Percentiles rank a stretch among this genome's conserved stretches.
Evolutionary conservation across 345 rosid genomes (phyloP).

Genomic region (Noccaea caerulescens): DNA sequence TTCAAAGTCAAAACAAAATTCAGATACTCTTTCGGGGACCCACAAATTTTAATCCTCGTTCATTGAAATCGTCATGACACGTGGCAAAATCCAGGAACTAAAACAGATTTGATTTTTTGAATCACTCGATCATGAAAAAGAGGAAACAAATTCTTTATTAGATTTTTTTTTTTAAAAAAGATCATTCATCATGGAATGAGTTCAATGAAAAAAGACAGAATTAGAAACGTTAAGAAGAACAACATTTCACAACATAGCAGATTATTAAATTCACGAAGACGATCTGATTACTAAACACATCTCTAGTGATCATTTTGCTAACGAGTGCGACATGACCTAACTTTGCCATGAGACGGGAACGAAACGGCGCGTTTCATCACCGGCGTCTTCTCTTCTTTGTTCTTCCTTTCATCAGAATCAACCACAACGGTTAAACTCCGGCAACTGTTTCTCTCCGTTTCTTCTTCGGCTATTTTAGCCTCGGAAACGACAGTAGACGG

Average conservation of each 20-base stretch:
- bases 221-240: neutral
- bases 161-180: neutral
- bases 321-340: constrained; percentile 36
- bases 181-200: neutral
- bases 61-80: neutral
- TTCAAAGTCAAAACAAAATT: no score
- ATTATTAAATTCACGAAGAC: constrained; percentile 4
- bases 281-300: constrained; percentile 2
- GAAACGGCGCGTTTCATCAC: constrained; percentile 35
- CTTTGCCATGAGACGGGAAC: constrained; percentile 33
- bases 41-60: neutral
- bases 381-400: neutral
- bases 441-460: constrained; percentile 20
- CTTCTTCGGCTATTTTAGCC: constrained; percentile 5
- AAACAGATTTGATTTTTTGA: neutral
- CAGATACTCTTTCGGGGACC: neutral
- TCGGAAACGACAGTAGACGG: neutral
- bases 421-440: constrained; percentile 33
- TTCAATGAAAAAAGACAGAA: neutral
- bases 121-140: no score
- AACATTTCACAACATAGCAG: neutral
- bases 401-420: constrained; percentile 9
- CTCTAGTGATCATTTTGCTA: neutral
- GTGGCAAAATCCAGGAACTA: neutral
- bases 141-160: neutral